phyloP scores from a whole-genome alignment of 179 eudicot species.

The Beta lomatogona region DNA sequence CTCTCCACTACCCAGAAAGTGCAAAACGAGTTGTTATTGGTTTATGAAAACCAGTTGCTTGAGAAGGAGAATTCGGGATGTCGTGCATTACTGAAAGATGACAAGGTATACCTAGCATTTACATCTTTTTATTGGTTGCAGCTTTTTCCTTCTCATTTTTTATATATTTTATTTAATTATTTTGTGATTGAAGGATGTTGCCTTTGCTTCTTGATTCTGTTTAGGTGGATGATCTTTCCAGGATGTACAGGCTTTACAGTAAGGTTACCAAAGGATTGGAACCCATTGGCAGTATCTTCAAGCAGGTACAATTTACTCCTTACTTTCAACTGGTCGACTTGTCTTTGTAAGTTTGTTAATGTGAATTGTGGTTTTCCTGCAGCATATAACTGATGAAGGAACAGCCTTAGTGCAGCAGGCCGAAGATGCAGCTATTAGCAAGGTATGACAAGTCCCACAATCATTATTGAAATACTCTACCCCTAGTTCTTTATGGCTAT shows the following conservation, averaged over 20 bases:
- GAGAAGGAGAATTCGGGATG: slow-evolving; percentile 84
- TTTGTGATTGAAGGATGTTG: neutral
- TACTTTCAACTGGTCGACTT: neutral
- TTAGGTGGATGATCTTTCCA: slow-evolving; percentile 63
- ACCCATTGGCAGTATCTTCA: slow-evolving; percentile 59
- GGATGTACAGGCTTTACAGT: slow-evolving; percentile 65
- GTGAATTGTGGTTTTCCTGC: slow-evolving; percentile 28
- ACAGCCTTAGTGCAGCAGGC: slow-evolving; percentile 66
- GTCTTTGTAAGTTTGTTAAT: slow-evolving; percentile 13
- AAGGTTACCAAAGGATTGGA: slow-evolving; percentile 62
- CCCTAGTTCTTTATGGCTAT: neutral
- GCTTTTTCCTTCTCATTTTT: neutral
- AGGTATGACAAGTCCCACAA: slow-evolving; percentile 32
- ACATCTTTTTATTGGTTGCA: neutral
- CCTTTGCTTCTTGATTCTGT: neutral
- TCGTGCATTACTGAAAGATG: slow-evolving; percentile 63
- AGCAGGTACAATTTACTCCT: slow-evolving; percentile 43
- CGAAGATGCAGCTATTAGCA: slow-evolving; percentile 60
- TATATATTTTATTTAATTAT: too few relatives aligned
- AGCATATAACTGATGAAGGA: slow-evolving; percentile 72
- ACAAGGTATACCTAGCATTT: slow-evolving; percentile 49
- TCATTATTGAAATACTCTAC: neutral
- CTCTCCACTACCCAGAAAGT: slow-evolving; percentile 48
- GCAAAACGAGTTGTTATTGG: slow-evolving; percentile 64
- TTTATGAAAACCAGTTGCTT: slow-evolving; percentile 54